These are phyloP conservation scores for Fraxinus excelsior DNA, from an alignment of 257 asterid species.

Conservation along the genomic window DNA sequence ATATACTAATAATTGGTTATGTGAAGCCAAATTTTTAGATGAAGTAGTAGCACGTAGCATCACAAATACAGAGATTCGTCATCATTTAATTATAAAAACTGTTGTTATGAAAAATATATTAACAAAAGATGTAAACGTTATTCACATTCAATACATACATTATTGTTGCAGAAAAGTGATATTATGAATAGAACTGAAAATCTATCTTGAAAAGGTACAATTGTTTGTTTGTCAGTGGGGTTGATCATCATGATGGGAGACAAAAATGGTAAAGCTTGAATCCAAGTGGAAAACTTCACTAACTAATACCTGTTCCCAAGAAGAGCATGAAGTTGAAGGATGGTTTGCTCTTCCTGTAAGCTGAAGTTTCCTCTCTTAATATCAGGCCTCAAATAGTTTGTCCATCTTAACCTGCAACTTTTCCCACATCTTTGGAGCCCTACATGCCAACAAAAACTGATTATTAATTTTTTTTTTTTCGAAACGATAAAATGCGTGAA, in stretches of 20 bases:
- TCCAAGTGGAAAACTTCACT: too few relatives aligned
- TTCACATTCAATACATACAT: not conserved
- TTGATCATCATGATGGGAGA: too few relatives aligned
- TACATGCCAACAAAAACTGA: not conserved
- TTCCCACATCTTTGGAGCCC: slow-evolving; percentile 2
- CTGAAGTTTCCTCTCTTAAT: slow-evolving; percentile 1
- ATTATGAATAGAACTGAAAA: too few relatives aligned
- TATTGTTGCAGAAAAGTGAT: not conserved
- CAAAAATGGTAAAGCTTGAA: too few relatives aligned
- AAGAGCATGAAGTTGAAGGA: not conserved
- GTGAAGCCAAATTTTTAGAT: too few relatives aligned
- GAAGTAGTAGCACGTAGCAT: too few relatives aligned
- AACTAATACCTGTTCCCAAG: not conserved
- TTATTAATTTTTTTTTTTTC: too few relatives aligned
- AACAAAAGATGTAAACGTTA: not conserved
- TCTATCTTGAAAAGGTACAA: not conserved
- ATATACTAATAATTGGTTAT: too few relatives aligned
- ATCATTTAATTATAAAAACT: too few relatives aligned
- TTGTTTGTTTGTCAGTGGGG: not conserved
- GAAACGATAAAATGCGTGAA: too few relatives aligned
- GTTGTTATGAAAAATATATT: too few relatives aligned
- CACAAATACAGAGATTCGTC: too few relatives aligned
- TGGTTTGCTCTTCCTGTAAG: not conserved
- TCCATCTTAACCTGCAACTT: not conserved
- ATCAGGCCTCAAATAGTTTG: not conserved